Evolutionary conservation across 2,329 filamentous ascomycete genomes (phyloP).

Genomic region (Ceratocystis huliohia): DNA sequence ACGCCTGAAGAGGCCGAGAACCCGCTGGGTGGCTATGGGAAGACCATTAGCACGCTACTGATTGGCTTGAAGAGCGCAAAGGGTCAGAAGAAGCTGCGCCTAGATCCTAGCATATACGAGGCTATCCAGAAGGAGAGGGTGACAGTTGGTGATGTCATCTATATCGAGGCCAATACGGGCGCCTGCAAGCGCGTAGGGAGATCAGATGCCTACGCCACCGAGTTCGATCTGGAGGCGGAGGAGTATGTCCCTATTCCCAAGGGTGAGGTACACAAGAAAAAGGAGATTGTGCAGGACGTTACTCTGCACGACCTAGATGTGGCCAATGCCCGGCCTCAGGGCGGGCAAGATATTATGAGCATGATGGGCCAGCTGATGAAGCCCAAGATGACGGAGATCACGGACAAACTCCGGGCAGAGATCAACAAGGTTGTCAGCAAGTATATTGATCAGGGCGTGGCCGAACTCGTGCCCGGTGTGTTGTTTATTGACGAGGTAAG

Average conservation of each 20-base stretch:
- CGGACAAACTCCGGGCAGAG: conserved; percentile 85
- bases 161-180: conserved; percentile 97
- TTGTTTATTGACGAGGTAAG: conserved; percentile 94
- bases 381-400: conserved; percentile 98
- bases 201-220: conserved; percentile 92
- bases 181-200: conserved; percentile 94
- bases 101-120: conserved; percentile 98
- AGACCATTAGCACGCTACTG: conserved; percentile 90
- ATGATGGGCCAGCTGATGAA: conserved; percentile 99
- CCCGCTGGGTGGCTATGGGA: conserved; percentile 87
- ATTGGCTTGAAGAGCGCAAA: conserved; percentile 91
- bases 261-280: conserved; percentile 99
- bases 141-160: conserved; percentile 91
- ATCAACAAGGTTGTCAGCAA: conserved; percentile 99
- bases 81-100: conserved; percentile 91
- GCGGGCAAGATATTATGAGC: conserved; percentile 98
- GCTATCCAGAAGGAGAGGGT: conserved; percentile 98
- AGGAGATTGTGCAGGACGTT: conserved; percentile 98
- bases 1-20: conserved; percentile 98
- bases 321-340: conserved; percentile 87
- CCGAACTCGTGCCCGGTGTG: conserved; percentile 93
- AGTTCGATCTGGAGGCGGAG: conserved; percentile 96
- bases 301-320: conserved; percentile 94
- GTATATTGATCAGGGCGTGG: conserved; percentile 96
- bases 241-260: conserved; percentile 98